These are phyloP conservation scores for Brettanomyces custersianus DNA, from an alignment of 805 yeast genomes.

Conservation along the genomic window DNA sequence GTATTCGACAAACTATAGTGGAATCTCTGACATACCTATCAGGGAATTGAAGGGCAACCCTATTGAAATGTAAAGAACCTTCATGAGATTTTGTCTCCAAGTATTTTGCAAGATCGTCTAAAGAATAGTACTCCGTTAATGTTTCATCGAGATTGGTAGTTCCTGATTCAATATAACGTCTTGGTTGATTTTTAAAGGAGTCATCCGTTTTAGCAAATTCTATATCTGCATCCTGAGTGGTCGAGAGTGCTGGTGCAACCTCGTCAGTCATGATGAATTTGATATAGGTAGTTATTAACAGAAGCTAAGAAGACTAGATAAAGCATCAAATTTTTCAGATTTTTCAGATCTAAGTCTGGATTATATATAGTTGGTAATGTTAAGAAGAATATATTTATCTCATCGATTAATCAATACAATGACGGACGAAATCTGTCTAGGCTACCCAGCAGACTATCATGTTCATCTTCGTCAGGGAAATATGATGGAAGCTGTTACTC, in stretches of 20 bases:
- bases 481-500: conserved; percentile 88
- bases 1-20: conserved; percentile 49
- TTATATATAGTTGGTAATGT: background rate
- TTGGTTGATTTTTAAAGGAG: conserved; percentile 8
- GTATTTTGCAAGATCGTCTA: conserved; percentile 23
- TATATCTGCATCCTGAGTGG: conserved; percentile 61
- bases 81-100: conserved; percentile 19
- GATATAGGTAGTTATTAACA: background rate
- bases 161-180: conserved; percentile 20
- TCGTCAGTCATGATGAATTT: conserved; percentile 4
- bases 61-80: conserved; percentile 26
- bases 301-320: too few species aligned
- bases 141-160: conserved; percentile 23
- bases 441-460: conserved; percentile 84
- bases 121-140: conserved; percentile 44
- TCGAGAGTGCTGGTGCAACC: conserved; percentile 66
- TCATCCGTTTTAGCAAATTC: conserved; percentile 31
- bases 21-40: conserved; percentile 75
- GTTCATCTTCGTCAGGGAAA: conserved; percentile 92
- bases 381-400: too few species aligned
- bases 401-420: too few species aligned
- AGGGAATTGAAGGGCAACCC: conserved; percentile 84
- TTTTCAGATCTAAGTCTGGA: background rate
- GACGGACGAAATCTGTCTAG: conserved; percentile 52
- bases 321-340: too few species aligned